These are phyloP conservation scores for Phytophthora vignae DNA, from an alignment of 352 stramenopile species.

Conservation along the genomic window DNA sequence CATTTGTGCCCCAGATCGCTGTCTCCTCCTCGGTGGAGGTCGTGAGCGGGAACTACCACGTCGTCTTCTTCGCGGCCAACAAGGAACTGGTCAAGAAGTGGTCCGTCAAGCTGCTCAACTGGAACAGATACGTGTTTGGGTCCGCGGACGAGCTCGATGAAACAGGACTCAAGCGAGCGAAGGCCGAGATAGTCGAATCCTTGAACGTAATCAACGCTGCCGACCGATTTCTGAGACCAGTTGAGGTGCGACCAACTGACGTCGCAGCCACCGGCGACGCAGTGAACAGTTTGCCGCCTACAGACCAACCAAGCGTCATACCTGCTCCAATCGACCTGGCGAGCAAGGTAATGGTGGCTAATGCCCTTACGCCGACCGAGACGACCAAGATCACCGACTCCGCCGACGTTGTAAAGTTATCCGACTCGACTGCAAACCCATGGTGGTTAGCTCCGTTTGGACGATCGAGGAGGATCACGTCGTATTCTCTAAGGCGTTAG, in stretches of 20 bases:
- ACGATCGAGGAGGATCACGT: constrained; percentile 43
- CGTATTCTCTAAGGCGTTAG: constrained; percentile 35
- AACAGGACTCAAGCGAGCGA: constrained; percentile 24
- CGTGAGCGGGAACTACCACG: constrained; percentile 33
- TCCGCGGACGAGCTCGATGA: constrained; percentile 11
- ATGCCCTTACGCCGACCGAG: constrained; percentile 11
- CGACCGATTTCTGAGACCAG: constrained; percentile 37
- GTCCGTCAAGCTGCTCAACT: constrained; percentile 68
- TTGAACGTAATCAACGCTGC: constrained; percentile 40
- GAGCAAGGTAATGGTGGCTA: neutral
- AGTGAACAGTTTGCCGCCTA: neutral
- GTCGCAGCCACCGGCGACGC: neutral
- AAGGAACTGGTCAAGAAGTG: constrained; percentile 61
- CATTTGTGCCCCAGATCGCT: constrained; percentile 5
- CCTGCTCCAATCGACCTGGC: constrained; percentile 9
- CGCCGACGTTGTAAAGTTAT: constrained; percentile 25
- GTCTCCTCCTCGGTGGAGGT: constrained; percentile 8
- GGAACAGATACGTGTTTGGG: constrained; percentile 75
- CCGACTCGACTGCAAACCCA: constrained; percentile 6
- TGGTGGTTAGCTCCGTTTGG: constrained; percentile 41
- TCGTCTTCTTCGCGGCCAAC: constrained; percentile 63
- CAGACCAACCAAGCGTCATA: neutral
- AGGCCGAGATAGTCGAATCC: constrained; percentile 44
- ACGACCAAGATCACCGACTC: neutral
- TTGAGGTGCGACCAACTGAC: constrained; percentile 19